Base-by-base conservation (phyloP, 2,329 filamentous ascomycete species). In the Aquanectria penicillioides region DNA sequence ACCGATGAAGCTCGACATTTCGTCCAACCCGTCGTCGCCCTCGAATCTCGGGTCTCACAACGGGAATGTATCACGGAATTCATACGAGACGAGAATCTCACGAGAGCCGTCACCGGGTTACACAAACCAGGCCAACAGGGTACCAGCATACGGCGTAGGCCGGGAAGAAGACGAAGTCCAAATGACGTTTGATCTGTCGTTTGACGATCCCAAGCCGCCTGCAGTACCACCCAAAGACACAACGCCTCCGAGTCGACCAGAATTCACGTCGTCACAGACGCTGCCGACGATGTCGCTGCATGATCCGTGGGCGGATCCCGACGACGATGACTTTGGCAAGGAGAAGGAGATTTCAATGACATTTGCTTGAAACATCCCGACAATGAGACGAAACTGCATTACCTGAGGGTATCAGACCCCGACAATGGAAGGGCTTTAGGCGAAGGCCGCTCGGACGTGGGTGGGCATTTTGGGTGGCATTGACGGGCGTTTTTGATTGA, bases 331-430 rank as follows among this genome's bases (percentile, higher is more conserved):
- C 49, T 90, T 90, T 77, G 88, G 87, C 15, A 83, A 85, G 69
- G 90, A 93, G 74, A 86, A 87, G 72, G 90, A 93, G 75, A 91
- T 94, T 63, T 84, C 86, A 26, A 90, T 94, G 89, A 93, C 89
- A 62, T 94, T 94, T 85, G 91, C 89, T 75, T 92, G 79, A 65
- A 50, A 62, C 28, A 37, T 33, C 33, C 37, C 26, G 44, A 33
- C 54, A 34, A 34, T 22, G n/a, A 38, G 57, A 54, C 34, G 48
- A 25, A 17, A 26, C n/a, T 18, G 13, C 7, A 25, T 34, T 41
- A 37, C 20, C 13, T 11, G 43, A 34, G 23, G 22, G 50, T 31
- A 12, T 22, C 33, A 6, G 20, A 18, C 44, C 4, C 11, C 12
- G 11, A 23, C 17, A 15, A 36, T 40, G 23, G 18, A n/a, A 25